A percentile compares a stretch with the other conserved stretches of the same genome.
Conservation (phyloP, 371 early-diverging fungal species). For the Smittium culicis region DNA sequence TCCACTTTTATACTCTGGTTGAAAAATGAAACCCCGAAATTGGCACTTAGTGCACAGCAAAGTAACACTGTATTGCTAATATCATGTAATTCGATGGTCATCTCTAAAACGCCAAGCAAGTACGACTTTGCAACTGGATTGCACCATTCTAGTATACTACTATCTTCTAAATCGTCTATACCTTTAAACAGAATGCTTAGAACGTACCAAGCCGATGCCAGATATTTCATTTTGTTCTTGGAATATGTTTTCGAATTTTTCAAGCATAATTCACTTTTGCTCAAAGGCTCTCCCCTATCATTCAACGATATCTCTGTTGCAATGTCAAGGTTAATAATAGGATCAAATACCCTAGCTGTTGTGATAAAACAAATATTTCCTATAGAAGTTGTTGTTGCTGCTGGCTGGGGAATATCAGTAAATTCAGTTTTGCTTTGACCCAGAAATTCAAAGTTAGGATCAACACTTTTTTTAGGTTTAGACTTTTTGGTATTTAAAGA, state of each 20-base stretch:
- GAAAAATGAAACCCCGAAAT: background rate
- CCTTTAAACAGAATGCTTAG: background rate
- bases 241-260: background rate
- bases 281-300: background rate
- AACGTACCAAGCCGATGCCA: background rate
- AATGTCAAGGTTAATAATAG: constrained; percentile 1
- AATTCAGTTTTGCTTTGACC: background rate
- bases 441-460: background rate
- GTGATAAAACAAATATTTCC: constrained; percentile 5
- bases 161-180: background rate
- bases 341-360: background rate
- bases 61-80: background rate
- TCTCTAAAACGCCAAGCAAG: background rate
- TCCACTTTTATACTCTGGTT: too few relatives aligned
- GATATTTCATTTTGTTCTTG: background rate
- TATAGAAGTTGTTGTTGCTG: background rate
- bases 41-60: background rate
- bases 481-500: background rate
- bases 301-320: background rate
- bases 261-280: background rate
- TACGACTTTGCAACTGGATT: background rate
- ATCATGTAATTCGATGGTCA: background rate
- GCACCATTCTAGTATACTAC: background rate
- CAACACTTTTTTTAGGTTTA: background rate
- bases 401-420: background rate